Conservation (phyloP, 164 flowering plant species). For the Chimonanthus praecox region DNA sequence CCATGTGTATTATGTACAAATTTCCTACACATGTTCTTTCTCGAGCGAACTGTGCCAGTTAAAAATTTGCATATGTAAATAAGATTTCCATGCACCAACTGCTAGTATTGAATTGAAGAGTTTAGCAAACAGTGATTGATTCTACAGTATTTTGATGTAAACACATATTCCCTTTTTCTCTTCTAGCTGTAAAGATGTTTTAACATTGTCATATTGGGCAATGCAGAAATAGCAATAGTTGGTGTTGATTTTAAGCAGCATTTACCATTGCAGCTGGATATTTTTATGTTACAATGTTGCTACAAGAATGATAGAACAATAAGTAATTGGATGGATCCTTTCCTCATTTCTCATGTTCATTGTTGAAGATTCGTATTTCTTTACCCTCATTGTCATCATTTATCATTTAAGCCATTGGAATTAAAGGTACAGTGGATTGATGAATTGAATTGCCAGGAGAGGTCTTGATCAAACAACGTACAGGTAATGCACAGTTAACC, state of each 20-base stretch:
- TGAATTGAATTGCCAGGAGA: no score
- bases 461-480: no score
- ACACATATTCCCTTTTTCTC: no score
- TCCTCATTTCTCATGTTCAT: not conserved
- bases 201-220: no score
- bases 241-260: not conserved
- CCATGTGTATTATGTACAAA: not conserved
- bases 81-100: not conserved
- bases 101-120: not conserved
- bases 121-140: not conserved
- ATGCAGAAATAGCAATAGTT: no score
- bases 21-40: not conserved
- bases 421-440: no score
- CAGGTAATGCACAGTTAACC: no score
- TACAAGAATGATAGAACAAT: not conserved
- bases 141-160: no score
- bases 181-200: no score
- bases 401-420: no score
- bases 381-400: no score
- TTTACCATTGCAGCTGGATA: not conserved
- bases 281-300: not conserved
- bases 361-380: no score
- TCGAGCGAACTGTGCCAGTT: not conserved
- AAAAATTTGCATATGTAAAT: not conserved
- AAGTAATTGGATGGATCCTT: not conserved